Conservation (phyloP, 2,329 filamentous ascomycete genomes). For the Paraphoma sp. region DNA sequence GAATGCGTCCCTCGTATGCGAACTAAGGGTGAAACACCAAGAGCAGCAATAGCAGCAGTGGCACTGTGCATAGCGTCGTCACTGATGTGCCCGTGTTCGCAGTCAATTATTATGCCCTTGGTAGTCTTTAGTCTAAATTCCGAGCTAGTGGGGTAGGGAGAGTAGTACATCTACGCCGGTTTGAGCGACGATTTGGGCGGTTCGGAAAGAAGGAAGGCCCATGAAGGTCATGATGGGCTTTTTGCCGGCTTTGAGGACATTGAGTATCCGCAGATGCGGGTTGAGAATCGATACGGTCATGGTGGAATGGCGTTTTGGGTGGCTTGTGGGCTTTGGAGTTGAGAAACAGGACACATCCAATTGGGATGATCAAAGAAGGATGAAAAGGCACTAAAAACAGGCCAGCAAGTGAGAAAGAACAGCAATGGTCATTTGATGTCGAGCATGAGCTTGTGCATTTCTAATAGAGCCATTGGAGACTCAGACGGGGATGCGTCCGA, state of each 20-base stretch:
- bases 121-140: background rate
- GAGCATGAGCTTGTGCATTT: too few relatives aligned
- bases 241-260: background rate
- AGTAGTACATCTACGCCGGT: conserved; percentile 62
- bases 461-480: too few relatives aligned
- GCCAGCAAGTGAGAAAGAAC: too few relatives aligned
- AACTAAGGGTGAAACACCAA: conserved; percentile 63
- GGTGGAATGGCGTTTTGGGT: background rate
- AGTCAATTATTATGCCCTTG: conserved; percentile 67
- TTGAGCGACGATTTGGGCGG: conserved; percentile 64
- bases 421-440: too few relatives aligned
- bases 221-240: conserved; percentile 54
- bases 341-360: too few relatives aligned
- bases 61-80: conserved; percentile 65
- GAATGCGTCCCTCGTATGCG: conserved; percentile 57
- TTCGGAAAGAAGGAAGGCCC: conserved; percentile 55
- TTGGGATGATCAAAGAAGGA: too few relatives aligned
- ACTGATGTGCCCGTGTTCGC: conserved; percentile 63
- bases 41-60: conserved; percentile 63
- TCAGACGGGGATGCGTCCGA: too few relatives aligned
- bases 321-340: too few relatives aligned
- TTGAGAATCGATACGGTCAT: background rate
- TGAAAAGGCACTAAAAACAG: too few relatives aligned
- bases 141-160: background rate
- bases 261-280: background rate